Evolutionary conservation across 73 alveolate genomes (phyloP).

Genomic region (Paramecium bursaria): DNA sequence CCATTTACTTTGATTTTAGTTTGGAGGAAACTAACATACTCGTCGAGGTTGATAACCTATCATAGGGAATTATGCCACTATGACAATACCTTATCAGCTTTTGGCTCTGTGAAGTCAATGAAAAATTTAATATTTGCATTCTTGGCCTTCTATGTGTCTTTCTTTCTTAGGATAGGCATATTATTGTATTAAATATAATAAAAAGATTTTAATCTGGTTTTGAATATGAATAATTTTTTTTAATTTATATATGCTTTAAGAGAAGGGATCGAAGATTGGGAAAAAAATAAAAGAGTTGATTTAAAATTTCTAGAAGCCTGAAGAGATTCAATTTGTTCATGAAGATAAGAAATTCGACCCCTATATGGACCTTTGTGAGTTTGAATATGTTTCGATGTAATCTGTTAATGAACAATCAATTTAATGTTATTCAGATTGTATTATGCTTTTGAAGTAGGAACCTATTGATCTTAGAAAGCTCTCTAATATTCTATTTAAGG

Average conservation of each 20-base stretch:
- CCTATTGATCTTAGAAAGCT: slow-evolving; percentile 10
- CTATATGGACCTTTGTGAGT: slow-evolving; percentile 21
- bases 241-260: no score
- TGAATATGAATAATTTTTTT: no score
- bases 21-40: slow-evolving; percentile 61
- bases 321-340: no score
- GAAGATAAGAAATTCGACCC: slow-evolving; percentile 22
- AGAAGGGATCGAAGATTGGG: no score
- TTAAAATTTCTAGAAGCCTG: no score
- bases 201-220: no score
- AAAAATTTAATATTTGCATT: slow-evolving; percentile 58
- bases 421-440: slow-evolving; percentile 9
- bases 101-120: slow-evolving; percentile 70
- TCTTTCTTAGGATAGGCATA: slow-evolving; percentile 59
- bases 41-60: slow-evolving; percentile 60
- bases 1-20: slow-evolving; percentile 66
- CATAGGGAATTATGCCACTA: slow-evolving; percentile 67
- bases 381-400: slow-evolving; percentile 57
- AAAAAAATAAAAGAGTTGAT: no score
- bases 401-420: slow-evolving; percentile 39
- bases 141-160: slow-evolving; percentile 70
- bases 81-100: slow-evolving; percentile 69
- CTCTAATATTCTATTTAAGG: neutral
- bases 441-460: slow-evolving; percentile 26
- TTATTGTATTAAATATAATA: slow-evolving; percentile 29